A percentile compares a stretch with the other conserved stretches of the same genome.
phyloP scores from a whole-genome alignment of 345 rosid genomes.

The Schrenkiella parvula region DNA sequence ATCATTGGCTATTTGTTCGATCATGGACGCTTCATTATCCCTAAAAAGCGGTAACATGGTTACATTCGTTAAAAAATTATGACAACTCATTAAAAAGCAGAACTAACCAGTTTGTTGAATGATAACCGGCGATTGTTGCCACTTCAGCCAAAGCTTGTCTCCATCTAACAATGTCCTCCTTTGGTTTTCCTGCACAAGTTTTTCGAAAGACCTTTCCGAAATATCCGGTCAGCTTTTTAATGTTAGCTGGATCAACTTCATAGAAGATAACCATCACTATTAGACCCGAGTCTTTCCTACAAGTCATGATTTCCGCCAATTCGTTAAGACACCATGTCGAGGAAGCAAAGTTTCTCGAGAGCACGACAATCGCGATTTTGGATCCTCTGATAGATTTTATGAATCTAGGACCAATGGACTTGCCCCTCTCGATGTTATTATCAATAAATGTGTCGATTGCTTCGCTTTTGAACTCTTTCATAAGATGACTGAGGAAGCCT shows the following conservation, averaged over 20 bases:
- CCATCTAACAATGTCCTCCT: background rate
- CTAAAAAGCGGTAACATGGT: background rate
- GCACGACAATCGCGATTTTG: background rate
- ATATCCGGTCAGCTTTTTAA: background rate
- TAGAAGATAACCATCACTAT: slow-evolving; percentile 6
- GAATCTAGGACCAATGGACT: background rate
- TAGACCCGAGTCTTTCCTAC: background rate
- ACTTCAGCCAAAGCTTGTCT: background rate
- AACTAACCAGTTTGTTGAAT: background rate
- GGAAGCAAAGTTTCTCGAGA: slow-evolving; percentile 1
- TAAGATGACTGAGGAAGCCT: background rate
- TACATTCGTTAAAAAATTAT: background rate
- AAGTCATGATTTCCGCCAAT: background rate
- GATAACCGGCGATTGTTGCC: background rate
- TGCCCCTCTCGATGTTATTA: background rate
- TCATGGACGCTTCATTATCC: slow-evolving; percentile 1
- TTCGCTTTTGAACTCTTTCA: background rate
- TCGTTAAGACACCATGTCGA: slow-evolving; percentile 3
- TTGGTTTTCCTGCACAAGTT: background rate
- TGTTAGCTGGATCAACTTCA: background rate
- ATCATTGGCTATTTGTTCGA: slow-evolving; percentile 6
- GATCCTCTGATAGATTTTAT: background rate
- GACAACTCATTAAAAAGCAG: background rate
- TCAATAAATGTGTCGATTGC: background rate
- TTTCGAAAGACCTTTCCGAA: background rate